Evolutionary conservation across 441 rosid species (phyloP).

Genomic region (Mallotus japonicus): DNA sequence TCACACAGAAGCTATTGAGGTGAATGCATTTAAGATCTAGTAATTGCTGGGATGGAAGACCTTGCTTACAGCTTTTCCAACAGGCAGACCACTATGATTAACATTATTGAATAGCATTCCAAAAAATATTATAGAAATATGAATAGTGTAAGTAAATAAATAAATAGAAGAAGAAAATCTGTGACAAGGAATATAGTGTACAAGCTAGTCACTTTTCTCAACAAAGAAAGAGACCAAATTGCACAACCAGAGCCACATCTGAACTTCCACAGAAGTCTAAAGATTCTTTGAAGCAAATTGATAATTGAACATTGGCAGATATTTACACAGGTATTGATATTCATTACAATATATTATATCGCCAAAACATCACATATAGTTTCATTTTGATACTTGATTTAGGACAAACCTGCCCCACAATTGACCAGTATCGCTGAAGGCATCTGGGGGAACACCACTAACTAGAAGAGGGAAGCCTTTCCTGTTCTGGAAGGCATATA

Average conservation of each 20-base stretch:
- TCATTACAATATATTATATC: background rate
- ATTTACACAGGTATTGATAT: background rate
- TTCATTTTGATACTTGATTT: conserved; percentile 16
- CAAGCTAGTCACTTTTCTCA: background rate
- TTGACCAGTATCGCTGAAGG: conserved; percentile 96
- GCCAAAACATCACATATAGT: conserved; percentile 8
- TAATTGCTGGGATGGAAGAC: background rate
- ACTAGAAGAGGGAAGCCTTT: conserved; percentile 79
- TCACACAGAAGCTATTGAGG: background rate
- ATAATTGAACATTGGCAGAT: conserved; percentile 3
- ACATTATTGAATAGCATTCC: background rate
- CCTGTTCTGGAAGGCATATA: conserved; percentile 54
- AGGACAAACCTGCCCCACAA: conserved; percentile 82
- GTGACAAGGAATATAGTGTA: background rate
- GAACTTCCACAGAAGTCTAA: background rate
- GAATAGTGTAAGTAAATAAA: background rate
- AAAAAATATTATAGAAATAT: background rate
- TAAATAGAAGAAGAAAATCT: background rate
- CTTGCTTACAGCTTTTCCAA: too few relatives aligned
- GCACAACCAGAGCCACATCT: background rate
- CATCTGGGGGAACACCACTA: conserved; percentile 96
- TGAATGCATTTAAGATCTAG: background rate
- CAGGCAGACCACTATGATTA: too few relatives aligned
- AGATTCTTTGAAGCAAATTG: background rate
- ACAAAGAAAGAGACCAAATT: background rate